Percentiles rank a stretch among this genome's conserved stretches.
These are phyloP conservation scores for Dactylellina leptospora DNA, from an alignment of 2,329 filamentous ascomycete genomes.

Conservation along the genomic window DNA sequence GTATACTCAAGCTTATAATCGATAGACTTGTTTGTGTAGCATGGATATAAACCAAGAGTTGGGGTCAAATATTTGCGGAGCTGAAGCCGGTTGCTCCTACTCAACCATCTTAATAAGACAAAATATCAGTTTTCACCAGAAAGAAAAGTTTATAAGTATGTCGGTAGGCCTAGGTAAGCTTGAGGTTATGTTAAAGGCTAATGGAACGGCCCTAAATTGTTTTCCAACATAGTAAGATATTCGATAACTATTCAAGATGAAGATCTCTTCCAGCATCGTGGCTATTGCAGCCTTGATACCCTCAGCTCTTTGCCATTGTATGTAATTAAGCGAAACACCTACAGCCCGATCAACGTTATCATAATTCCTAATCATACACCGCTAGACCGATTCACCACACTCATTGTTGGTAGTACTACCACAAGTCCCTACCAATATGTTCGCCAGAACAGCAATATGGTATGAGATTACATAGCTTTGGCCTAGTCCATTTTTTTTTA, in stretches of 20 bases:
- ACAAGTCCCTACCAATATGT: conserved; percentile 55
- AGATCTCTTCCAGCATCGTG: conserved; percentile 47
- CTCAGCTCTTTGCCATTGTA: conserved; percentile 54
- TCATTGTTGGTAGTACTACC: conserved; percentile 61
- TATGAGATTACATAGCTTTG: conserved; percentile 16
- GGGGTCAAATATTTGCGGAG: background rate
- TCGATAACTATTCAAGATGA: conserved; percentile 48
- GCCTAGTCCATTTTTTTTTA: no score
- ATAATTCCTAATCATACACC: conserved; percentile 8
- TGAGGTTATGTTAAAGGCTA: no score
- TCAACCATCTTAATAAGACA: no score
- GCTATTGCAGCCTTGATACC: conserved; percentile 51
- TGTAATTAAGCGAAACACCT: background rate
- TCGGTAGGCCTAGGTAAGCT: no score
- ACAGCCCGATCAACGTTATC: background rate
- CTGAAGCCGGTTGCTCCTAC: conserved; percentile 40
- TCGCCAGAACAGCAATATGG: conserved; percentile 54
- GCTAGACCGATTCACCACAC: conserved; percentile 58
- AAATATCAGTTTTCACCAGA: no score
- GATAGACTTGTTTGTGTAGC: no score
- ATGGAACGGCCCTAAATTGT: no score
- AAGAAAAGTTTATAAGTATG: no score
- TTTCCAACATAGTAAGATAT: no score
- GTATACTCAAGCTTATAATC: no score
- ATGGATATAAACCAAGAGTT: background rate